Conservation (phyloP, 228 moss, liverwort and hornwort genomes). For the Sphagnum fallax region DNA sequence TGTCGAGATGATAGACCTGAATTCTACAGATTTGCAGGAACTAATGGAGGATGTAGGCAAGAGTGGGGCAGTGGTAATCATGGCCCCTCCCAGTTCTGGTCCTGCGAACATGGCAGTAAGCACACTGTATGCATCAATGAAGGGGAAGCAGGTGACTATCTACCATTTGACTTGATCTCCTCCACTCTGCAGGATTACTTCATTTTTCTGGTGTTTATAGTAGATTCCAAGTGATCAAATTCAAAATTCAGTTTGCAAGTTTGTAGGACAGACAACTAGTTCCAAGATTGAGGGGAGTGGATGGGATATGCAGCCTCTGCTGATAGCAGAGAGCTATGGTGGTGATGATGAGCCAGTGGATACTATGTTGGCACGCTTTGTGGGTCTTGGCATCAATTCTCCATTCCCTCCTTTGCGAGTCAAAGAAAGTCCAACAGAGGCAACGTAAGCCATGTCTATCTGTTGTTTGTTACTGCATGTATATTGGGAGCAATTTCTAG, state of each 20-base stretch:
- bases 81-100: slow-evolving; percentile 85
- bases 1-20: slow-evolving; percentile 92
- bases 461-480: background rate
- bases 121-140: slow-evolving; percentile 64
- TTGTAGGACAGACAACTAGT: too few species aligned
- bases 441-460: slow-evolving; percentile 42
- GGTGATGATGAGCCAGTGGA: slow-evolving; percentile 98
- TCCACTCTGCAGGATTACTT: background rate
- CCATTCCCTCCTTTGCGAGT: slow-evolving; percentile 70
- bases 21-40: slow-evolving; percentile 65
- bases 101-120: slow-evolving; percentile 51
- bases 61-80: slow-evolving; percentile 69
- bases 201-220: background rate
- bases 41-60: slow-evolving; percentile 71
- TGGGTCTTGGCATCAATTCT: slow-evolving; percentile 49
- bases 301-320: slow-evolving; percentile 35
- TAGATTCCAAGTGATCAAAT: background rate
- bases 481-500: too few species aligned
- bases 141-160: slow-evolving; percentile 55
- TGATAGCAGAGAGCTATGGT: slow-evolving; percentile 95
- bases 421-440: slow-evolving; percentile 76
- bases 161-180: too few species aligned
- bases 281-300: too few species aligned
- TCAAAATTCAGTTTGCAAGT: background rate
- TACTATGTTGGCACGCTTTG: slow-evolving; percentile 63